These are phyloP conservation scores for Sclerospora graminicola DNA, from an alignment of 352 stramenopile species.

Conservation along the genomic window DNA sequence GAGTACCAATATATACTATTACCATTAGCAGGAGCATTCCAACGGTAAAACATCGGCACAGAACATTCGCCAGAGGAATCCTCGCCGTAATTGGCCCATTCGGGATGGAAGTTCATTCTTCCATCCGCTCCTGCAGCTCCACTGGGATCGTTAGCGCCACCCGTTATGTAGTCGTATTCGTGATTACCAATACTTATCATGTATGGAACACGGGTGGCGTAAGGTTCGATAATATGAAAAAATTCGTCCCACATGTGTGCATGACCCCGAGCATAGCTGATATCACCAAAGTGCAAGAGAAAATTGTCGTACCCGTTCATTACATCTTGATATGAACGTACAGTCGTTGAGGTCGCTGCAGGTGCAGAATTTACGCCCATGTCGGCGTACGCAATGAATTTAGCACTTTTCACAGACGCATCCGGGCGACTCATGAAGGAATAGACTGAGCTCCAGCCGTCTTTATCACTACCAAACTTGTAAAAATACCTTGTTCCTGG, in stretches of 20 bases:
- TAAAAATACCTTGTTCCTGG: slow-evolving; percentile 53
- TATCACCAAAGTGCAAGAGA: slow-evolving; percentile 66
- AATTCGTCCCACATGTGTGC: slow-evolving; percentile 66
- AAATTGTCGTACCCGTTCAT: slow-evolving; percentile 60
- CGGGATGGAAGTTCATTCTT: slow-evolving; percentile 56
- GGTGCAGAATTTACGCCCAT: slow-evolving; percentile 66
- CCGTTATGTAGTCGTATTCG: slow-evolving; percentile 64
- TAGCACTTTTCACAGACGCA: slow-evolving; percentile 28
- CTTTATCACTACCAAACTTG: slow-evolving; percentile 63
- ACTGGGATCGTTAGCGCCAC: slow-evolving; percentile 47
- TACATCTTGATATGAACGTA: slow-evolving; percentile 52
- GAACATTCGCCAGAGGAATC: slow-evolving; percentile 70
- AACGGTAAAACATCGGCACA: slow-evolving; percentile 70
- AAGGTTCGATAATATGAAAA: slow-evolving; percentile 60
- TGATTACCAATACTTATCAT: slow-evolving; percentile 76
- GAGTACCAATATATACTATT: slow-evolving; percentile 85
- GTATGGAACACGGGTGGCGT: slow-evolving; percentile 62
- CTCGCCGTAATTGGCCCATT: slow-evolving; percentile 57
- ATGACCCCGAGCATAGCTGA: slow-evolving; percentile 58
- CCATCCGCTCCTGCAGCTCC: slow-evolving; percentile 34
- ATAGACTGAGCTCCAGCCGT: slow-evolving; percentile 59
- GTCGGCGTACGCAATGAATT: slow-evolving; percentile 77
- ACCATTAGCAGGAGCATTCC: slow-evolving; percentile 46
- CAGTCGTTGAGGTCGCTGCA: slow-evolving; percentile 43
- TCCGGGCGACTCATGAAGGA: slow-evolving; percentile 44